phyloP scores from a whole-genome alignment of 1,284 basidiomycete species.

The Rhodotorula sp. region DNA sequence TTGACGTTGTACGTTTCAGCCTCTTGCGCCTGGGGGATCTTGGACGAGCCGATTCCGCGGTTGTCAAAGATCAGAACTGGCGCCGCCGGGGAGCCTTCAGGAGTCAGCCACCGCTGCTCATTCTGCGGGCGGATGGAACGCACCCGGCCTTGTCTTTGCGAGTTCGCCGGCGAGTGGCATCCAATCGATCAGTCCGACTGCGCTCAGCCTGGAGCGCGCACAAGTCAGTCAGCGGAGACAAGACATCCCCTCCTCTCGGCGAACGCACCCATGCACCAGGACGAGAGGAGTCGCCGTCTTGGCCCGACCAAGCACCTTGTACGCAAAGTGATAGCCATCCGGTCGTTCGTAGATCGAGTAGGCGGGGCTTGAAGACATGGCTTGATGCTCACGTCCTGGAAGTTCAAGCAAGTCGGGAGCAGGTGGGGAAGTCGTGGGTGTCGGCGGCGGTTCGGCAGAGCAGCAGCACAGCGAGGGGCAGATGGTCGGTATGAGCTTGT shows the following conservation, averaged over 20 bases:
- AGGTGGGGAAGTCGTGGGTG: neutral
- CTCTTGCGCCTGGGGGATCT: neutral
- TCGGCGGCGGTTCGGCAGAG: no score
- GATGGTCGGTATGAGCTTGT: no score
- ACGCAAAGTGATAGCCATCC: constrained; percentile 29
- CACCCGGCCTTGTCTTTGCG: constrained; percentile 22
- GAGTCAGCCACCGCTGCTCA: neutral
- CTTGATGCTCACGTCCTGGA: neutral
- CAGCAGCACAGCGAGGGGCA: no score
- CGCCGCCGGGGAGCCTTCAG: neutral
- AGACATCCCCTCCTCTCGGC: no score
- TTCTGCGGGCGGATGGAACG: neutral
- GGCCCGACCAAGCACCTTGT: constrained; percentile 31
- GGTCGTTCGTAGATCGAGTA: constrained; percentile 19
- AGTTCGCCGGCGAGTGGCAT: constrained; percentile 28
- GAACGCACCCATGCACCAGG: constrained; percentile 34
- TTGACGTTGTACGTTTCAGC: constrained; percentile 9
- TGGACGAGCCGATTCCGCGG: constrained; percentile 32
- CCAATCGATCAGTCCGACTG: constrained; percentile 39
- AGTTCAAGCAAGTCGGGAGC: neutral
- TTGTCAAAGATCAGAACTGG: constrained; percentile 39
- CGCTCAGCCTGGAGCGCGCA: constrained; percentile 19
- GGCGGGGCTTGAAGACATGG: constrained; percentile 6
- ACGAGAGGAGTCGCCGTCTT: constrained; percentile 23
- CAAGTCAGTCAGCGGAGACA: neutral